Conservation (phyloP, 2,329 filamentous ascomycete genomes). For the Neopestalotiopsis sp. region DNA sequence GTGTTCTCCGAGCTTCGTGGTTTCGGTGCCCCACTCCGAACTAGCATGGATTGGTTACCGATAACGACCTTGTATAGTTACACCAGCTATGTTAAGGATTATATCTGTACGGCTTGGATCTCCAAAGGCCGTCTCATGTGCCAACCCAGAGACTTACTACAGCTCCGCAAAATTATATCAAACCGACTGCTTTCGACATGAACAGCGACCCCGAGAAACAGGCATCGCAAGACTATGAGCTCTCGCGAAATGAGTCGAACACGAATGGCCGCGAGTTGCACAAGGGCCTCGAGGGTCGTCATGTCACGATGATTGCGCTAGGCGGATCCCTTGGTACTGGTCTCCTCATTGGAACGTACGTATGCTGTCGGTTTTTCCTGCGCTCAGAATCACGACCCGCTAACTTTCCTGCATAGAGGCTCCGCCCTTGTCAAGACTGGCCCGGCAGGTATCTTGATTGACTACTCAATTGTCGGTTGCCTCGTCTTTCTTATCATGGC, state of each 20-base stretch:
- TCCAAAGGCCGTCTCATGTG: neutral
- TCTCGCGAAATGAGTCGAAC: neutral
- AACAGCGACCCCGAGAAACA: conserved; percentile 2
- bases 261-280: neutral
- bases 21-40: neutral
- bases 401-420: no score
- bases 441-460: conserved; percentile 46
- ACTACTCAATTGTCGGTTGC: conserved; percentile 41
- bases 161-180: neutral
- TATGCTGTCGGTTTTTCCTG: conserved; percentile 47
- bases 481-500: neutral
- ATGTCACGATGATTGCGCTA: conserved; percentile 41
- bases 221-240: neutral
- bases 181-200: neutral
- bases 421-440: conserved; percentile 50
- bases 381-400: no score
- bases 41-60: neutral
- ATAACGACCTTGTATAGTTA: neutral
- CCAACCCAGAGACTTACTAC: neutral
- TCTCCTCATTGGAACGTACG: conserved; percentile 71
- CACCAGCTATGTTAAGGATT: neutral
- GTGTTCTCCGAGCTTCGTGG: neutral
- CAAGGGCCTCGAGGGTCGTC: conserved; percentile 34
- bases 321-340: conserved; percentile 73
- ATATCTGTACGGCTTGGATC: neutral